Evolutionary conservation across 805 yeast species (phyloP).

Genomic region (Kodamaea nitidulidarum): DNA sequence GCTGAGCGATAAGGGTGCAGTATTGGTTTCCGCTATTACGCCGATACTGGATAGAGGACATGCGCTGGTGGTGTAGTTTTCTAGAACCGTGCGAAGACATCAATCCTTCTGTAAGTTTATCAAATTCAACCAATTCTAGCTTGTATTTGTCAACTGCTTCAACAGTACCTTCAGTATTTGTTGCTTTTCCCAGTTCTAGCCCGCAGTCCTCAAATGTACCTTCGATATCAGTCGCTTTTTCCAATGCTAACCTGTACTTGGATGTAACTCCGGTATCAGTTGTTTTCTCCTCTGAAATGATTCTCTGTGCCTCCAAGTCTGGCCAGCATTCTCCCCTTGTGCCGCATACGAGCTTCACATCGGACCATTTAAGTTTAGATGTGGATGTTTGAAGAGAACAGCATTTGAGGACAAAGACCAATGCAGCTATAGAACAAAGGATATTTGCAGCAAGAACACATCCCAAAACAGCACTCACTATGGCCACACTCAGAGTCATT

Average conservation of each 20-base stretch:
- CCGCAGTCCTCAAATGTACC: too few species aligned
- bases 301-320: background rate
- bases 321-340: background rate
- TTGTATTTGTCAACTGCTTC: too few species aligned
- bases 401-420: background rate
- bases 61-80: constrained; percentile 4
- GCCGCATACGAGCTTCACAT: background rate
- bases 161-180: too few species aligned
- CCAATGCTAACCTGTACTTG: too few species aligned
- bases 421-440: background rate
- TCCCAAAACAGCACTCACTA: constrained; percentile 2
- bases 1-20: constrained; percentile 13
- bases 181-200: too few species aligned
- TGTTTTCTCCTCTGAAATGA: too few species aligned
- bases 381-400: constrained; percentile 1
- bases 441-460: constrained; percentile 2
- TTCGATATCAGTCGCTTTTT: too few species aligned
- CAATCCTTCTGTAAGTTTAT: constrained; percentile 13
- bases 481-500: constrained; percentile 2
- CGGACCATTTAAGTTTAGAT: background rate
- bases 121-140: constrained; percentile 12
- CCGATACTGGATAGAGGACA: constrained; percentile 8
- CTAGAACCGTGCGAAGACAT: background rate
- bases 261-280: too few species aligned
- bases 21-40: constrained; percentile 7